These are phyloP conservation scores for Penicillium hordei DNA, from an alignment of 2,329 filamentous ascomycete species.

Conservation along the genomic window DNA sequence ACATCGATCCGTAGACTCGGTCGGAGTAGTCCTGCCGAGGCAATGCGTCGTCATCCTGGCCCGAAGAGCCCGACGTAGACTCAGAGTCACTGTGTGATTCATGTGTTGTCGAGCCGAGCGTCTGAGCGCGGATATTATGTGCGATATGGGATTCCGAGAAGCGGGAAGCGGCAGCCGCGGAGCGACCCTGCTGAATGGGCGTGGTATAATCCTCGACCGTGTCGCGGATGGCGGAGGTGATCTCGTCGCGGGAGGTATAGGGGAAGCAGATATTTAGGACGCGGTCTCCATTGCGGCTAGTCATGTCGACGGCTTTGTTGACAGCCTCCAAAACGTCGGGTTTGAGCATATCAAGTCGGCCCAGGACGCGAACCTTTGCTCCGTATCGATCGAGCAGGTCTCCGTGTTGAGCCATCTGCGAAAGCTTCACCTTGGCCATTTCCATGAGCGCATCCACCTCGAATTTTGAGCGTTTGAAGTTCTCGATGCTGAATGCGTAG, in stretches of 20 bases:
- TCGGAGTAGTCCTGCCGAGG: constrained; percentile 22
- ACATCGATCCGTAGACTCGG: constrained; percentile 35
- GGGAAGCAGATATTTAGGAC: constrained; percentile 95
- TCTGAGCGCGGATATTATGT: constrained; percentile 73
- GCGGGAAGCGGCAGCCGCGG: constrained; percentile 39
- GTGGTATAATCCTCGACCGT: constrained; percentile 85
- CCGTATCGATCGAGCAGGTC: constrained; percentile 92
- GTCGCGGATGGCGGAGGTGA: constrained; percentile 81
- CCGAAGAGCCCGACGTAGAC: constrained; percentile 44
- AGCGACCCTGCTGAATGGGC: constrained; percentile 54
- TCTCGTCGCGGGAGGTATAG: constrained; percentile 94
- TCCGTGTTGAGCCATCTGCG: constrained; percentile 88
- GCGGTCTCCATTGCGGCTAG: constrained; percentile 76
- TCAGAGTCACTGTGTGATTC: constrained; percentile 51
- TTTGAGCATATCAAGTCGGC: constrained; percentile 78
- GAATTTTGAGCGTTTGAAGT: constrained; percentile 95
- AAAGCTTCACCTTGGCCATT: constrained; percentile 91
- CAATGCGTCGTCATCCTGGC: constrained; percentile 46
- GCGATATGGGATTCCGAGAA: constrained; percentile 88
- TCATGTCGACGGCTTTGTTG: constrained; percentile 81
- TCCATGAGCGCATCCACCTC: constrained; percentile 98
- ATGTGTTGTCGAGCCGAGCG: constrained; percentile 40
- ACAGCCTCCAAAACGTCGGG: constrained; percentile 86
- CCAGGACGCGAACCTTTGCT: constrained; percentile 79
- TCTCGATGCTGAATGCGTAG: constrained; percentile 98